These are phyloP conservation scores for Aspergillus latus DNA, from an alignment of 2,329 filamentous ascomycete species.

Conservation along the genomic window DNA sequence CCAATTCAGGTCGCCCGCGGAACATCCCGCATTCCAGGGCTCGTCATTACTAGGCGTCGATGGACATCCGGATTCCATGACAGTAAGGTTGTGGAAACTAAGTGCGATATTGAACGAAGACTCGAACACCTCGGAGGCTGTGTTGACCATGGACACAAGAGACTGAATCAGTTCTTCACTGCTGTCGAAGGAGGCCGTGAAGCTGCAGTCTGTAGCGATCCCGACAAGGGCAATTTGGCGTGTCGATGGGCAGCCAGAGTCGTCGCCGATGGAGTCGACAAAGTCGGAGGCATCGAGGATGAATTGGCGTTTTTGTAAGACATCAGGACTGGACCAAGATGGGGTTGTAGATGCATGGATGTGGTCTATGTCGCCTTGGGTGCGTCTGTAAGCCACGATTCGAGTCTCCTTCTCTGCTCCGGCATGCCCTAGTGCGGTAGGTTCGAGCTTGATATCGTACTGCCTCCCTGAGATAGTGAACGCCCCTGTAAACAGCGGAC, in stretches of 20 bases:
- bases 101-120: constrained; percentile 88
- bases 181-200: constrained; percentile 68
- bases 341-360: neutral
- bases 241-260: constrained; percentile 72
- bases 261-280: constrained; percentile 69
- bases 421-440: neutral
- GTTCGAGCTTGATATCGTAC: constrained; percentile 9
- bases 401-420: no score
- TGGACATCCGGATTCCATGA: constrained; percentile 71
- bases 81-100: constrained; percentile 77
- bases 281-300: constrained; percentile 40
- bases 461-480: constrained; percentile 7
- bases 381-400: neutral
- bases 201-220: constrained; percentile 86
- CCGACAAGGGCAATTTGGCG: constrained; percentile 84
- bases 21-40: constrained; percentile 25
- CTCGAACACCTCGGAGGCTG: constrained; percentile 82
- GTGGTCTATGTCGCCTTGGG: neutral
- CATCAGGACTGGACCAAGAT: neutral
- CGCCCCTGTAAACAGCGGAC: constrained; percentile 15
- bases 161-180: constrained; percentile 46
- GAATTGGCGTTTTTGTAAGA: constrained; percentile 5
- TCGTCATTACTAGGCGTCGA: constrained; percentile 58
- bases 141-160: constrained; percentile 65
- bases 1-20: constrained; percentile 19